A percentile compares a stretch with the other conserved stretches of the same genome.
Conservation (phyloP, 768 basidiomycete species). For the Gymnopilus junonius region DNA sequence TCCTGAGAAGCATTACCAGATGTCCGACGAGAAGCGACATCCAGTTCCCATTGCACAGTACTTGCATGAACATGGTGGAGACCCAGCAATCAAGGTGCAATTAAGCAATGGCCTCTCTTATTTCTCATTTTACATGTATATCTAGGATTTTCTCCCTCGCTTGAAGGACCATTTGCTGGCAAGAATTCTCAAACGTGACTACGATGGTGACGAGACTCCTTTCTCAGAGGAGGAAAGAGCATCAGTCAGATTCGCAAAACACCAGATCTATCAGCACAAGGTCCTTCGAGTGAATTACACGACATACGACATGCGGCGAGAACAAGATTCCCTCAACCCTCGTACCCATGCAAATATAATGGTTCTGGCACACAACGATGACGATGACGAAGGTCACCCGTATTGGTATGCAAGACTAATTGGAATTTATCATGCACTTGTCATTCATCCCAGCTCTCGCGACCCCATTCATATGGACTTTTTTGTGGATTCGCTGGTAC, state of each 20-base stretch:
- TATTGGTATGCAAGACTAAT: conserved; percentile 41
- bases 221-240: conserved; percentile 19
- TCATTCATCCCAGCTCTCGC: conserved; percentile 21
- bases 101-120: not conserved
- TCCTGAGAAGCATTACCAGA: conserved; percentile 22
- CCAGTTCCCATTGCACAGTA: conserved; percentile 15
- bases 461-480: conserved; percentile 22
- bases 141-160: conserved; percentile 30
- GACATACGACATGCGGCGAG: conserved; percentile 45
- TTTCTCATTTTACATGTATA: not conserved
- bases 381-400: conserved; percentile 21
- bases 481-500: conserved; percentile 33
- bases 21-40: conserved; percentile 11
- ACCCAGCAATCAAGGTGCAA: conserved; percentile 34
- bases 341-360: conserved; percentile 40
- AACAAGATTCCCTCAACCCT: conserved; percentile 46
- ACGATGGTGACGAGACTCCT: conserved; percentile 26
- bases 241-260: conserved; percentile 24
- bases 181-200: conserved; percentile 23
- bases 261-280: conserved; percentile 33
- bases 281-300: conserved; percentile 43
- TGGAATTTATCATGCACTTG: conserved; percentile 34
- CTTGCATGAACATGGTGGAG: conserved; percentile 19
- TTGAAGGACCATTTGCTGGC: conserved; percentile 34
- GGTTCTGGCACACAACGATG: conserved; percentile 27